Base-by-base conservation (phyloP, 495 filamentous ascomycete genomes). In the Xylaria acuta region DNA sequence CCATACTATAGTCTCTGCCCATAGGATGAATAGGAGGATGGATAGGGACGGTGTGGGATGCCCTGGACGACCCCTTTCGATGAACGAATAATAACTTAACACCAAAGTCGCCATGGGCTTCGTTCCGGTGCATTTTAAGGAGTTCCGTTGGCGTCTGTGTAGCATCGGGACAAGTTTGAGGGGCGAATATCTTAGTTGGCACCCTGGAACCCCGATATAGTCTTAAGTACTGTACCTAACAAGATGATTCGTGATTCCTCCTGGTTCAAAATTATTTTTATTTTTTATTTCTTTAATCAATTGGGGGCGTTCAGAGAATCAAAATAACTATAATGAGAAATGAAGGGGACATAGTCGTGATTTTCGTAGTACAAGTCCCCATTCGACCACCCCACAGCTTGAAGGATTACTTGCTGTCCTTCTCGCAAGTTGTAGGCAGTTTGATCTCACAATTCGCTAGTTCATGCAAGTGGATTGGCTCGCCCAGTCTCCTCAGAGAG, bases 381-480 rank as follows among this genome's bases (percentile, higher is more conserved):
- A n/a, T 25, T 18, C 16, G 12, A n/a, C 11, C 12, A 8, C 16
- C 16, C 16, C 38, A 58, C 34, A 34, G 14, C 30, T 30, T 2
- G 3, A 64, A 25, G 60, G 16, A 12, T 54, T 30, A 54, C n/a
- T 64, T 32, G 41, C 41, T 64, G 62, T 20, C 40, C n/a, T 64
- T 27, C 40, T 47, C 62, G 25, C 64, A 34, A 53, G 27, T 22
- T n/a, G 51, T 45, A 69, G 38, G 36, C 22, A n/a, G 20, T 32
- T n/a, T 22, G 36, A 69, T 59, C 22, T 69, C 51, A 32, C n/a
- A 58, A 69, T 43, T 41, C 8, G 12, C 51, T 69, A 67, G 66
- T 69, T 69, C 53, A 69, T 69, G 66, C 66, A 69, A 43, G 51
- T 69, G 32, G 51, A 59, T 69, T 69, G 66, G 66, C 66, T 69